A percentile compares a stretch with the other conserved stretches of the same genome.
These are phyloP conservation scores for Pilobolus umbonatus DNA, from an alignment of 192 early-diverging fungal genomes.

Conservation along the genomic window DNA sequence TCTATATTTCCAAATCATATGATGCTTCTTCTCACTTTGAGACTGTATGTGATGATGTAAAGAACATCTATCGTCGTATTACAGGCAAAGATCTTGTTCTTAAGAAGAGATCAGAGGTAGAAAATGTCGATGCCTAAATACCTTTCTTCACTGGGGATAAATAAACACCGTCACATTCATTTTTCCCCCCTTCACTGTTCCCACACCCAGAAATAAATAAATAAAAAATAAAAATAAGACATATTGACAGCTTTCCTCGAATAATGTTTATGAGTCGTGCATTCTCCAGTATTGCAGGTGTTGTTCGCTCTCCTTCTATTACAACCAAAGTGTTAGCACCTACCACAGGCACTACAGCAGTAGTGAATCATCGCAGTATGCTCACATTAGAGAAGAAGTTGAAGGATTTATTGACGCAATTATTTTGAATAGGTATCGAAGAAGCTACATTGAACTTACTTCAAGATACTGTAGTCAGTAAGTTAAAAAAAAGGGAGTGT, in stretches of 20 bases:
- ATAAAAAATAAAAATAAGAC: too few relatives aligned
- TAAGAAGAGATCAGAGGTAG: conserved; percentile 46
- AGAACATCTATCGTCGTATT: conserved; percentile 82
- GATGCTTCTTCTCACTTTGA: conserved; percentile 99
- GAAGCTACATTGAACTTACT: conserved; percentile 10
- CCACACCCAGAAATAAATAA: too few relatives aligned
- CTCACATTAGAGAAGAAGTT: not conserved
- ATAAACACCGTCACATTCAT: too few relatives aligned
- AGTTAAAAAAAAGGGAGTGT: not conserved
- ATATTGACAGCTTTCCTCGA: too few relatives aligned
- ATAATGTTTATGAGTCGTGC: too few relatives aligned
- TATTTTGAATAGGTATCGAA: conserved; percentile 9
- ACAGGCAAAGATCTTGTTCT: conserved; percentile 73
- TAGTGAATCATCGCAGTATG: not conserved
- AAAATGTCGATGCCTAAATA: not conserved
- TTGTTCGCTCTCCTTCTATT: conserved; percentile 3
- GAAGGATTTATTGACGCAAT: not conserved
- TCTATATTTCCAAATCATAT: conserved; percentile 92
- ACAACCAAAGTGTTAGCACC: not conserved
- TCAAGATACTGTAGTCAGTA: conserved; percentile 6
- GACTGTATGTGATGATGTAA: conserved; percentile 95
- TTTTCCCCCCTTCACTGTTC: too few relatives aligned
- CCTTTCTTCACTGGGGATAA: not conserved
- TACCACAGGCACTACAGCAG: not conserved
- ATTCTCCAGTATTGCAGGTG: conserved; percentile 10